A percentile compares a stretch with the other conserved stretches of the same genome.
Evolutionary conservation across 129 eudicot species (phyloP).

Genomic region (Erigeron canadensis): DNA sequence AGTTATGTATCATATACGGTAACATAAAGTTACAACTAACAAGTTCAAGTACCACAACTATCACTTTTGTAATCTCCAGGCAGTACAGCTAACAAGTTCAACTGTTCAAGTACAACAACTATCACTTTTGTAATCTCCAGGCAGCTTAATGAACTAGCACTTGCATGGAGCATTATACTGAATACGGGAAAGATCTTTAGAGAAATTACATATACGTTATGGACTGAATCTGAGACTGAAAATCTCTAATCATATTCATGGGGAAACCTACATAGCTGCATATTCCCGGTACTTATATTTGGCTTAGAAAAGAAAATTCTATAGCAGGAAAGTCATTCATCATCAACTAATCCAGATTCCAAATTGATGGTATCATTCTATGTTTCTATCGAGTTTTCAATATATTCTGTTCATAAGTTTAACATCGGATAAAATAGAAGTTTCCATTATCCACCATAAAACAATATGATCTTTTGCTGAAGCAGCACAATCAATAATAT

Average conservation of each 20-base stretch:
- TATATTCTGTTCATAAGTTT: not conserved
- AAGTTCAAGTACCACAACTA: conserved; percentile 12
- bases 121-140: not conserved
- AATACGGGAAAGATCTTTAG: conserved; percentile 11
- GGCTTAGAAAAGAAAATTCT: not conserved
- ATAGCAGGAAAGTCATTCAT: not conserved
- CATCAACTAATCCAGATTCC: conserved; percentile 7
- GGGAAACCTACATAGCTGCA: conserved; percentile 10
- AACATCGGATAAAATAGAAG: not conserved
- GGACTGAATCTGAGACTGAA: not conserved
- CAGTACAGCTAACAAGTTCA: conserved; percentile 8
- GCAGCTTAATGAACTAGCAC: conserved; percentile 10
- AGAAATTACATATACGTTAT: conserved; percentile 16
- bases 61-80: not conserved
- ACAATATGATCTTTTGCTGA: conserved; percentile 9
- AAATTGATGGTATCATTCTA: conserved; percentile 10
- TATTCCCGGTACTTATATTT: not conserved
- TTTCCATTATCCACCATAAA: conserved; percentile 11
- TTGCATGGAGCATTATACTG: not conserved
- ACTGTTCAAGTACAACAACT: conserved; percentile 8
- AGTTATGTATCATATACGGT: conserved; percentile 10
- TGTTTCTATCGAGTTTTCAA: not conserved
- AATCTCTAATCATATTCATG: not conserved
- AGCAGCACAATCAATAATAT: not conserved
- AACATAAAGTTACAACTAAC: not conserved